A percentile compares a stretch with the other conserved stretches of the same genome.
These are phyloP conservation scores for Spathaspora girioi DNA, from an alignment of 805 yeast species.

Conservation along the genomic window DNA sequence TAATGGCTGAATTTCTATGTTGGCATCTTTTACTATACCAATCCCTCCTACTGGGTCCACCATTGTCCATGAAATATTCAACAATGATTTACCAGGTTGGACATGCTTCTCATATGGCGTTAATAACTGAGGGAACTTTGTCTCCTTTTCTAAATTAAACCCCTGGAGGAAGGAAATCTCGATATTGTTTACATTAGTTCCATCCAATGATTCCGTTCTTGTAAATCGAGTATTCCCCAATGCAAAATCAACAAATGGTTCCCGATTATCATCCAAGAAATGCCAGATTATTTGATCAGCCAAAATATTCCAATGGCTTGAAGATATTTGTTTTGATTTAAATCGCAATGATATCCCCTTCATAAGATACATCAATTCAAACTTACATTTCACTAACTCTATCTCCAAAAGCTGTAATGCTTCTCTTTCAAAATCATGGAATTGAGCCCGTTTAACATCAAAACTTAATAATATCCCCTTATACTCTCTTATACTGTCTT, in stretches of 20 bases:
- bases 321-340: conserved; percentile 16
- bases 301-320: conserved; percentile 21
- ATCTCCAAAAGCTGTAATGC: conserved; percentile 22
- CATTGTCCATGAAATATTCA: conserved; percentile 63
- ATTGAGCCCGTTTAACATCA: conserved; percentile 27
- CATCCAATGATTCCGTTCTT: conserved; percentile 60
- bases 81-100: conserved; percentile 18
- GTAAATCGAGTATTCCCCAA: conserved; percentile 58
- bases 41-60: conserved; percentile 88
- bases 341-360: conserved; percentile 22
- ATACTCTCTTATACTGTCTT: conserved; percentile 24
- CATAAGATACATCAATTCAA: conserved; percentile 34
- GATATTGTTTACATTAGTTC: conserved; percentile 61
- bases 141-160: conserved; percentile 54
- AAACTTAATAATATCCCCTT: conserved; percentile 37
- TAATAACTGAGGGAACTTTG: conserved; percentile 68
- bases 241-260: conserved; percentile 68
- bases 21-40: conserved; percentile 66
- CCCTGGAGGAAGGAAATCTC: conserved; percentile 64
- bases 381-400: conserved; percentile 28
- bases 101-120: conserved; percentile 33
- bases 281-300: conserved; percentile 73
- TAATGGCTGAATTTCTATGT: conserved; percentile 60
- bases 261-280: conserved; percentile 54
- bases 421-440: conserved; percentile 17